Percentiles rank a stretch among this genome's conserved stretches.
Evolutionary conservation across 345 rosid species (phyloP).

Genomic region (Chamaenerion angustifolium): DNA sequence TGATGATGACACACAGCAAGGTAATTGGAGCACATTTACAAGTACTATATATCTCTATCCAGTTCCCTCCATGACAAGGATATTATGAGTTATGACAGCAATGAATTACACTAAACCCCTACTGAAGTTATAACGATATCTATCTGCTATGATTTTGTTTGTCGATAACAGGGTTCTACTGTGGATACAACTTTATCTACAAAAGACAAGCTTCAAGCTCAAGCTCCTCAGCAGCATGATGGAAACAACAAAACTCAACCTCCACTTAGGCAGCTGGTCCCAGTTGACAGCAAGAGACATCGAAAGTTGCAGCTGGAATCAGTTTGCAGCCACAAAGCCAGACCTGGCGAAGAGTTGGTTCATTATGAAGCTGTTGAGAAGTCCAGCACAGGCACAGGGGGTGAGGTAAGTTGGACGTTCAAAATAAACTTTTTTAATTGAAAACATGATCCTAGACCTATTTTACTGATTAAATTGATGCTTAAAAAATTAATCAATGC

Average conservation of each 20-base stretch:
- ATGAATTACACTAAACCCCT: too few species aligned
- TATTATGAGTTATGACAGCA: not conserved
- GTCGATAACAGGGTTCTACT: too few species aligned
- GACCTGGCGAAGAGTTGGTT: conserved; percentile 8
- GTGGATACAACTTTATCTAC: not conserved
- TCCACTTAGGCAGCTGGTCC: conserved; percentile 23
- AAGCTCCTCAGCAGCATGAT: conserved; percentile 9
- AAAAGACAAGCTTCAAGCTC: conserved; percentile 21
- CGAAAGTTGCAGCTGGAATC: conserved; percentile 17
- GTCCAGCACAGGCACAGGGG: conserved; percentile 39
- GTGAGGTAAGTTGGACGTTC: conserved; percentile 67
- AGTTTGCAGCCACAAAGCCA: conserved; percentile 20
- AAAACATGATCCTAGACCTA: too few species aligned
- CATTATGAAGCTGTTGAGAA: conserved; percentile 29
- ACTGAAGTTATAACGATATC: too few species aligned
- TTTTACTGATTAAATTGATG: too few species aligned
- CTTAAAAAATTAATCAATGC: not conserved
- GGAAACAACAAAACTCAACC: conserved; percentile 14
- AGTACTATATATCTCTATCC: not conserved
- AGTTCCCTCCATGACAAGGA: not conserved
- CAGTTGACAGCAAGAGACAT: conserved; percentile 7
- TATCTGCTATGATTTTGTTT: too few species aligned
- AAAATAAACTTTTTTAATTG: not conserved
- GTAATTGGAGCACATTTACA: conserved; percentile 11
- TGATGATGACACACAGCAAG: conserved; percentile 37